Evolutionary conservation across 768 basidiomycete genomes (phyloP).

Genomic region (Pleurotus tuber-regium): DNA sequence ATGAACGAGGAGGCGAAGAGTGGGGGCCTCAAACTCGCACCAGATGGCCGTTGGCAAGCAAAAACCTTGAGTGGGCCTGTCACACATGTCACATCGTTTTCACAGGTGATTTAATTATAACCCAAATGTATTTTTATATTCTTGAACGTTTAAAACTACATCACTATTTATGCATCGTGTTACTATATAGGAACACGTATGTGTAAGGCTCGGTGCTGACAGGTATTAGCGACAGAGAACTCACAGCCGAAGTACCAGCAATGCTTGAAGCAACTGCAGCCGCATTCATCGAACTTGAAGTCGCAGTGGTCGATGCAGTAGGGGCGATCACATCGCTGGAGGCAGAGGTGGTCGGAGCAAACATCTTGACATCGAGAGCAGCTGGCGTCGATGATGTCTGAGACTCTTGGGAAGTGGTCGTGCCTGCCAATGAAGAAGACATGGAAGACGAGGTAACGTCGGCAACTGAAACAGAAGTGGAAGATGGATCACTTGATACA

Average conservation of each 20-base stretch:
- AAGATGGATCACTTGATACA: constrained; percentile 10
- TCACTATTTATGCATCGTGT: no score
- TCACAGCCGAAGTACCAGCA: constrained; percentile 16
- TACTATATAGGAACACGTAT: not conserved
- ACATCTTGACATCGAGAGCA: constrained; percentile 23
- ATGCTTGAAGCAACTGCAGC: constrained; percentile 33
- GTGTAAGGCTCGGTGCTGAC: not conserved
- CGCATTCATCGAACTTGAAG: constrained; percentile 25
- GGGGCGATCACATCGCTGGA: constrained; percentile 2
- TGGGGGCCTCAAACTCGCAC: not conserved
- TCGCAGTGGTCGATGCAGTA: constrained; percentile 9
- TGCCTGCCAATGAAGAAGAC: constrained; percentile 26
- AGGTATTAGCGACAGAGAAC: not conserved
- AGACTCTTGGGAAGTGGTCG: constrained; percentile 18
- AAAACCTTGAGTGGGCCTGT: not conserved
- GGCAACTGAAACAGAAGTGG: constrained; percentile 23
- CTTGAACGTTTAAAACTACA: not conserved
- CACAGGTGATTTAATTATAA: not conserved
- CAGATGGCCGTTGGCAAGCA: not conserved
- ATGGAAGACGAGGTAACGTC: constrained; percentile 52
- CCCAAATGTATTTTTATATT: not conserved
- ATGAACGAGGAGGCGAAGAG: not conserved
- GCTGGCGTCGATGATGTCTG: constrained; percentile 17
- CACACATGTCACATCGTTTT: not conserved
- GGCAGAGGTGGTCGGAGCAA: constrained; percentile 3